A percentile compares a stretch with the other conserved stretches of the same genome.
phyloP scores from a whole-genome alignment of 2,329 filamentous ascomycete genomes.

The Arachnomyces sp. region DNA sequence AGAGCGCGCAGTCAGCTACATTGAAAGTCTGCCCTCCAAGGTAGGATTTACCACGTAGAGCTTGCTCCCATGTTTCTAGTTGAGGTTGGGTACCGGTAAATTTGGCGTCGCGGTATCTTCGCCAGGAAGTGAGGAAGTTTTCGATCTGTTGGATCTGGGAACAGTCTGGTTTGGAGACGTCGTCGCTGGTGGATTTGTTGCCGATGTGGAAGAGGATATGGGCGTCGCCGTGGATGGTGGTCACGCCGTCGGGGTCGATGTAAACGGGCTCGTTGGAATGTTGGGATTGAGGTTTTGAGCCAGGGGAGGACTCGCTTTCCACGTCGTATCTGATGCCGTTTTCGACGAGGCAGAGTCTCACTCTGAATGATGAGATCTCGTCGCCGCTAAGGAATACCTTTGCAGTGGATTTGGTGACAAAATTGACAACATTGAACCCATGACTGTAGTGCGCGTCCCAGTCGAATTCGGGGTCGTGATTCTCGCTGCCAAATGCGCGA shows the following conservation, averaged over 20 bases:
- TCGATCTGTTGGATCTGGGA: slow-evolving; percentile 22
- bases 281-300: background rate
- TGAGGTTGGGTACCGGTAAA: slow-evolving; percentile 8
- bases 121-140: slow-evolving; percentile 23
- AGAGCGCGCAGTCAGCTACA: slow-evolving; percentile 37
- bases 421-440: slow-evolving; percentile 69
- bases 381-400: slow-evolving; percentile 24
- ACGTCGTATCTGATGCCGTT: slow-evolving; percentile 30
- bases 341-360: slow-evolving; percentile 30
- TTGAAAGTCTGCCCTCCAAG: slow-evolving; percentile 28
- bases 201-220: slow-evolving; percentile 26
- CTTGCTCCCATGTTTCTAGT: slow-evolving; percentile 26
- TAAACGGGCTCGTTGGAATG: slow-evolving; percentile 17
- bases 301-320: background rate
- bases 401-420: slow-evolving; percentile 29
- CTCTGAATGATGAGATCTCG: slow-evolving; percentile 23
- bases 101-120: slow-evolving; percentile 14
- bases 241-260: slow-evolving; percentile 20
- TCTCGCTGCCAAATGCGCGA: slow-evolving; percentile 75
- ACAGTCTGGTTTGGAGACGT: slow-evolving; percentile 7
- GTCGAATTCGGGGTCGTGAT: slow-evolving; percentile 59
- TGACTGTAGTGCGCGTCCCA: slow-evolving; percentile 68
- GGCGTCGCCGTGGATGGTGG: slow-evolving; percentile 21
- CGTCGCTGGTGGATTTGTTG: slow-evolving; percentile 14
- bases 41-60: slow-evolving; percentile 24